These are phyloP conservation scores for Magnolia sinica DNA, from an alignment of 164 flowering plant species.

Conservation along the genomic window DNA sequence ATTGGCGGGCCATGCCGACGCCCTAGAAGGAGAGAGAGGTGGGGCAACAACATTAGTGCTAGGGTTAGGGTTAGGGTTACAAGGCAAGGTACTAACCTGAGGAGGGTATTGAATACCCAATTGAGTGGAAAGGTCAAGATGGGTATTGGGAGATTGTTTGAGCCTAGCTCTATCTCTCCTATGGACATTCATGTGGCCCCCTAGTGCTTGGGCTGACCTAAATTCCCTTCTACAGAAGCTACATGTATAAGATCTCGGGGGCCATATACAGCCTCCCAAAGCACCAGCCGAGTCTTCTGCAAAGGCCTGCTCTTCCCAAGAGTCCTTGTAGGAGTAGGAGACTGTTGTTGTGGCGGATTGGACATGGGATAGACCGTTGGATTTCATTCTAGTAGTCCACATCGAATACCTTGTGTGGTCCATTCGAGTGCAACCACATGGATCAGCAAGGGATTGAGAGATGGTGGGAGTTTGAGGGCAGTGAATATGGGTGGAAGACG, in stretches of 20 bases:
- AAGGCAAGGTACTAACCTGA: conserved; percentile 34
- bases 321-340: conserved; percentile 28
- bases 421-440: background rate
- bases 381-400: conserved; percentile 50
- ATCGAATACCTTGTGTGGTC: conserved; percentile 56
- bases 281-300: conserved; percentile 78
- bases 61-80: conserved; percentile 35
- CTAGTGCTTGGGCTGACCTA: conserved; percentile 88
- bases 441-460: background rate
- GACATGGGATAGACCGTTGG: conserved; percentile 24
- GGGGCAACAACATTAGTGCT: conserved; percentile 22
- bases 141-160: conserved; percentile 44
- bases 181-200: conserved; percentile 92
- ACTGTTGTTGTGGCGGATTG: conserved; percentile 6
- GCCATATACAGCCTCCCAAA: conserved; percentile 84
- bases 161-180: conserved; percentile 81
- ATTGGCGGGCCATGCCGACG: conserved; percentile 27
- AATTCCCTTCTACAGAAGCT: conserved; percentile 83
- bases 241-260: conserved; percentile 89
- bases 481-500: background rate
- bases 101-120: conserved; percentile 30
- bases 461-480: background rate
- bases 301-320: conserved; percentile 95
- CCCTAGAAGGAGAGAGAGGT: conserved; percentile 35
- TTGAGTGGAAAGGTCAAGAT: conserved; percentile 17